These are phyloP conservation scores for Marchantia paleacea DNA, from an alignment of 225 moss, liverwort and hornwort genomes.

Conservation along the genomic window DNA sequence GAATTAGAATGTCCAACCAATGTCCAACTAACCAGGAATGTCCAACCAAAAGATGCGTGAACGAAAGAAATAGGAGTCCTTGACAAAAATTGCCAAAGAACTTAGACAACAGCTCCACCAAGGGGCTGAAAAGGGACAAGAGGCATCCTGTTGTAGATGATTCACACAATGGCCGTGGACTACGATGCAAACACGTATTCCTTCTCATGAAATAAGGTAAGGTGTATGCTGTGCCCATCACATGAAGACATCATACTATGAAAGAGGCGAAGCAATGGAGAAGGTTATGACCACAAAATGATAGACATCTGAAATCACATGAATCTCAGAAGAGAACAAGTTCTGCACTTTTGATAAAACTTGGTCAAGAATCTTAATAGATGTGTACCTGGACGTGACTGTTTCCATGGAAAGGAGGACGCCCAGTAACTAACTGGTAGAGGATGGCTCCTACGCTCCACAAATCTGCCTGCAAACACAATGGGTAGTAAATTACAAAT, in stretches of 20 bases:
- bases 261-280: not conserved
- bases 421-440: slow-evolving; percentile 80
- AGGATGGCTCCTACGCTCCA: slow-evolving; percentile 99
- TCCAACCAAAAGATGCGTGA: too few relatives aligned
- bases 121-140: too few relatives aligned
- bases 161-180: not conserved
- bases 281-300: not conserved
- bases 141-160: too few relatives aligned
- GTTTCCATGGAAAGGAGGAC: slow-evolving; percentile 82
- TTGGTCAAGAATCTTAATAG: not conserved
- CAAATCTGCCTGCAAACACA: slow-evolving; percentile 74
- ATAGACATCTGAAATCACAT: not conserved
- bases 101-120: too few relatives aligned
- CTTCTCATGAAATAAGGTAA: too few relatives aligned
- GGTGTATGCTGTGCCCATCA: not conserved
- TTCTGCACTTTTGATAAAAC: not conserved
- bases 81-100: too few relatives aligned
- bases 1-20: too few relatives aligned
- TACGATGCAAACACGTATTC: not conserved
- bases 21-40: too few relatives aligned
- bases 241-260: not conserved
- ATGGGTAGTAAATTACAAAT: not conserved
- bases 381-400: slow-evolving; percentile 75
- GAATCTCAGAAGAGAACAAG: not conserved
- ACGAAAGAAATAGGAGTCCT: too few relatives aligned